phyloP scores from a whole-genome alignment of 176 grass and related monocot genomes.

The Bolboschoenus planiculmis region DNA sequence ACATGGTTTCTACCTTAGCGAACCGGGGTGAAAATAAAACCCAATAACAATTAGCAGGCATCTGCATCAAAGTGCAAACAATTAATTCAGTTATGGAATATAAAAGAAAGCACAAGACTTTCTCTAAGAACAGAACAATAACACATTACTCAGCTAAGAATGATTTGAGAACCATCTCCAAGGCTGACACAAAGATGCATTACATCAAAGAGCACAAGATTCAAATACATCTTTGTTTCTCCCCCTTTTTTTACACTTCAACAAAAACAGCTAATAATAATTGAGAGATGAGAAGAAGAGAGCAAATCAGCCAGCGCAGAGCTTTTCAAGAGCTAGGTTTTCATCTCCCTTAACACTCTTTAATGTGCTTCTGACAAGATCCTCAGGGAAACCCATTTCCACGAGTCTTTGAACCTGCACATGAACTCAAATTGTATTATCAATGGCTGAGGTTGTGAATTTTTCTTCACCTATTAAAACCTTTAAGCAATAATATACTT shows the following conservation, averaged over 20 bases:
- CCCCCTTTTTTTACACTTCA: conserved; percentile 22
- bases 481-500: not conserved
- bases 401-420: conserved; percentile 76
- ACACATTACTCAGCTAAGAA: not conserved
- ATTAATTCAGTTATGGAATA: not conserved
- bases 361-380: conserved; percentile 68
- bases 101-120: not conserved
- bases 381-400: conserved; percentile 98
- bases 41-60: not conserved
- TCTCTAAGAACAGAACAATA: not conserved
- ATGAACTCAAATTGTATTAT: conserved; percentile 4
- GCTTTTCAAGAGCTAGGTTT: conserved; percentile 90
- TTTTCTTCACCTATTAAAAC: not conserved
- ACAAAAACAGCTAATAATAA: not conserved
- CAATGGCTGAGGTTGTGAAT: not conserved
- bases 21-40: not conserved
- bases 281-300: not conserved
- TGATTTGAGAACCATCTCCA: not conserved
- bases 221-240: not conserved
- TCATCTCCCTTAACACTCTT: conserved; percentile 84
- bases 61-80: not conserved
- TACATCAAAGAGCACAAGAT: conserved; percentile 1
- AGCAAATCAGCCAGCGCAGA: conserved; percentile 55
- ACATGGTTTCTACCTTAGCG: not conserved
- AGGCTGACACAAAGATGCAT: conserved; percentile 1